Base-by-base conservation (phyloP, 176 grass and related monocot species). In the Bothriochloa decipiens region DNA sequence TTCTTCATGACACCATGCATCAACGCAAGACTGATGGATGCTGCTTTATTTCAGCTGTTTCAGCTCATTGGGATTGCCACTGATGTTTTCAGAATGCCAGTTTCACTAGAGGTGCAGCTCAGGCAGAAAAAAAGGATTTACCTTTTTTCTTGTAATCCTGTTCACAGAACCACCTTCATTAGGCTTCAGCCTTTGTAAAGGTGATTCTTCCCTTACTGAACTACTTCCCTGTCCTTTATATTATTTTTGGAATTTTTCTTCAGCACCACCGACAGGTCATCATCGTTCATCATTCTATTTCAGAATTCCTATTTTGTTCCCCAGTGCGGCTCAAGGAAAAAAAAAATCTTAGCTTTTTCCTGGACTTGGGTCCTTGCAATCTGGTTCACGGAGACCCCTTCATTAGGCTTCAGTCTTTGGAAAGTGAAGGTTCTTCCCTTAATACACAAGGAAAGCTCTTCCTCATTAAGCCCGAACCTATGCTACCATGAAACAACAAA, bases 381-480 rank as follows among this genome's bases (percentile, higher is more conserved):
- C 68, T 15, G 37, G 43, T 84, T 84, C 68, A 73, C 8, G 7
- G 33, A 90, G 74, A 8, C 68, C 40, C 47, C 76, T 73, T 68
- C 74, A 53, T 70, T 70, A 84, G 52, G 40, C 75, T 87, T 42
- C 75, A 70, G 39, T 87, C 18, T 80, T 76, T 80, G 32, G 39
- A 91, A 84, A 91, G 89, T 37, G 85, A 79, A 88, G 84, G 90
- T 97, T 92, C 94, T 90, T 97, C 81, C 79, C 94, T 97, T 97
- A 82, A 88, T 90, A 22, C 80, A 87, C 89, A 97, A 97, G 94
- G 76, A 94, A 94, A 84, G 79, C 76, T 75, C 79, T 86, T 71
- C 9, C 12, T 78, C 50, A 80, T 80, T 79, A 87, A 86, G 40
- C 75, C 40, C 71, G 70, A 32, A 80, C 64, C 81, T 77, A 68